phyloP scores from a whole-genome alignment of 108 stramenopile genomes.

The Cylindrotheca closterium region DNA sequence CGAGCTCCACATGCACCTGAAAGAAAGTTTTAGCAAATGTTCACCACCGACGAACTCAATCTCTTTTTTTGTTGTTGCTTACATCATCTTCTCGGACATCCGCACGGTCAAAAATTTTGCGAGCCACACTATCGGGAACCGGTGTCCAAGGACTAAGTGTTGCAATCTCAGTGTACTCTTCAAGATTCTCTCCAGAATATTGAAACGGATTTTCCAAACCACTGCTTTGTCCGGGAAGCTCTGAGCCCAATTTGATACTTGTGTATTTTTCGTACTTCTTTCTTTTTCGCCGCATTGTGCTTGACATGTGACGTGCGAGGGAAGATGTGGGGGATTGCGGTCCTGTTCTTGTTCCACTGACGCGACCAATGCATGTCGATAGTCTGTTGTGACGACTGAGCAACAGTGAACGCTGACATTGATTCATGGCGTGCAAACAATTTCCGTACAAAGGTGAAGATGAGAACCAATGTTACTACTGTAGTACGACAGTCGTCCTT shows the following conservation, averaged over 20 bases:
- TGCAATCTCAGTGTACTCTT: slow-evolving; percentile 66
- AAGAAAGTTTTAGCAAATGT: slow-evolving; percentile 1
- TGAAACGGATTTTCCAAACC: slow-evolving; percentile 30
- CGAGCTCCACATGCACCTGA: slow-evolving; percentile 73
- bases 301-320: too few species aligned
- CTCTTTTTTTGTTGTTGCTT: slow-evolving; percentile 5
- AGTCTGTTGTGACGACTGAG: too few species aligned
- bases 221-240: neutral
- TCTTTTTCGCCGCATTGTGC: slow-evolving; percentile 15
- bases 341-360: too few species aligned
- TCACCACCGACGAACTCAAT: neutral
- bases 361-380: too few species aligned
- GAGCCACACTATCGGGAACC: slow-evolving; percentile 68
- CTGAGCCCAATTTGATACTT: slow-evolving; percentile 17
- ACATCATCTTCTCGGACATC: slow-evolving; percentile 39
- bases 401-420: too few species aligned
- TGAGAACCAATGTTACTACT: too few species aligned
- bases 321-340: too few species aligned
- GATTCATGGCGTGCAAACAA: too few species aligned
- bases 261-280: slow-evolving; percentile 34
- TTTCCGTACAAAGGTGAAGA: too few species aligned
- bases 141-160: slow-evolving; percentile 83
- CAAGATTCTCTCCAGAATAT: slow-evolving; percentile 31
- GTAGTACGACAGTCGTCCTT: too few species aligned
- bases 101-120: slow-evolving; percentile 73